Conservation (phyloP, 441 rosid species). For the Kokia cookei region DNA sequence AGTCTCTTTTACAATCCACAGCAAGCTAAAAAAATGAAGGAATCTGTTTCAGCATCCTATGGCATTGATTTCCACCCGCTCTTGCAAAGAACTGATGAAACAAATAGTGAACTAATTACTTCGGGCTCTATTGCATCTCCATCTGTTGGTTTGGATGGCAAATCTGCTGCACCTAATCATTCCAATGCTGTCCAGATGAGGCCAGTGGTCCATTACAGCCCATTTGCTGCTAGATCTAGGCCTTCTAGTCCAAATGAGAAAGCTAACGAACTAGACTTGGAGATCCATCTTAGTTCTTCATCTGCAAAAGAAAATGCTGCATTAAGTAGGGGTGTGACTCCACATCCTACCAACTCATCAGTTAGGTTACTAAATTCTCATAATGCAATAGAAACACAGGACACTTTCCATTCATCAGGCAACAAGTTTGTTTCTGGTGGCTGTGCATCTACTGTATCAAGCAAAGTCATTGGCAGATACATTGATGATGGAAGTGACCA, state of each 20-base stretch:
- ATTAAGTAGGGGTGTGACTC: slow-evolving; percentile 20
- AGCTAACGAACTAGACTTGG: slow-evolving; percentile 56
- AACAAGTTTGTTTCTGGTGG: slow-evolving; percentile 24
- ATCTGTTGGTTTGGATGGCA: slow-evolving; percentile 29
- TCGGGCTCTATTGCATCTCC: slow-evolving; percentile 24
- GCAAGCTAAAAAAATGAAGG: slow-evolving; percentile 40
- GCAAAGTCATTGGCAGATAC: slow-evolving; percentile 26
- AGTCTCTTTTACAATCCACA: slow-evolving; percentile 68
- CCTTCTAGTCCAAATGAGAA: slow-evolving; percentile 33
- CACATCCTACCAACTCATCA: slow-evolving; percentile 14
- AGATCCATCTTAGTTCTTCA: slow-evolving; percentile 68
- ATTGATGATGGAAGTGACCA: slow-evolving; percentile 41
- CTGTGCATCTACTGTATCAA: slow-evolving; percentile 22
- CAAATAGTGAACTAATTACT: slow-evolving; percentile 20
- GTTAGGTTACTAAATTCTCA: slow-evolving; percentile 16
- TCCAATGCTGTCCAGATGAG: slow-evolving; percentile 28
- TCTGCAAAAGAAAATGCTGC: slow-evolving; percentile 33
- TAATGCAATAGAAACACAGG: slow-evolving; percentile 23
- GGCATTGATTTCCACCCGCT: slow-evolving; percentile 89
- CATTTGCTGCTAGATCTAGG: slow-evolving; percentile 21
- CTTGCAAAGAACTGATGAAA: slow-evolving; percentile 57
- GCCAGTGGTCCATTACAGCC: slow-evolving; percentile 19
- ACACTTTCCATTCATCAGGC: slow-evolving; percentile 18
- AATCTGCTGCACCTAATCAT: slow-evolving; percentile 32
- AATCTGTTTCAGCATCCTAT: slow-evolving; percentile 32